Percentiles rank a stretch among this genome's conserved stretches.
phyloP scores from a whole-genome alignment of 495 filamentous ascomycete species.

The Xeromyces bisporus region DNA sequence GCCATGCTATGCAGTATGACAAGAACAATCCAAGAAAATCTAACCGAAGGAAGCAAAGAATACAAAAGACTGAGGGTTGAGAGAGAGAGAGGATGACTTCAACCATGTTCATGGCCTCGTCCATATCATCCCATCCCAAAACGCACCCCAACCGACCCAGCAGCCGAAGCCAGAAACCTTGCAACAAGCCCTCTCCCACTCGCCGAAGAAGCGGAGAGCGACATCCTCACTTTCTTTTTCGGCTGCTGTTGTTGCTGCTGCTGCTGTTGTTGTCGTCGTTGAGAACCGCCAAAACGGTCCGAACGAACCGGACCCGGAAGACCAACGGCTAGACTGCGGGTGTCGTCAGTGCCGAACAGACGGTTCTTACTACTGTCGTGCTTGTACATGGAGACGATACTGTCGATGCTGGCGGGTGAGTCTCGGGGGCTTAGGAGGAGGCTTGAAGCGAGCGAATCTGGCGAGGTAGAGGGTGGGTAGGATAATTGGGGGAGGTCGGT shows the following conservation, averaged over 20 bases:
- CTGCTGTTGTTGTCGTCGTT: constrained; percentile 11
- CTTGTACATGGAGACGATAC: constrained; percentile 23
- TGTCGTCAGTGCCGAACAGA: constrained; percentile 18
- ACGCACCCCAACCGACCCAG: constrained; percentile 25
- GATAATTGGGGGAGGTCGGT: constrained; percentile 31
- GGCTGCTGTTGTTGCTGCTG: constrained; percentile 17
- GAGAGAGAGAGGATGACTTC: no score
- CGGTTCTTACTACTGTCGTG: constrained; percentile 19
- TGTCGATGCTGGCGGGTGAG: constrained; percentile 26
- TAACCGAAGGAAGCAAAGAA: no score
- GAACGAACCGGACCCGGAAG: constrained; percentile 8
- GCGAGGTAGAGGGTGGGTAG: constrained; percentile 27
- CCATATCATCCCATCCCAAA: constrained; percentile 4
- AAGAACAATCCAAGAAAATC: no score
- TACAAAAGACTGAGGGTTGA: no score
- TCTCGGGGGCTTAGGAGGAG: constrained; percentile 24
- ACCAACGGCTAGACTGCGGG: constrained; percentile 15
- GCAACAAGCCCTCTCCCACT: constrained; percentile 22
- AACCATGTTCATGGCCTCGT: not conserved
- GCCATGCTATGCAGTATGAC: no score
- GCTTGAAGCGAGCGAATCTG: constrained; percentile 34
- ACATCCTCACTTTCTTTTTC: constrained; percentile 27
- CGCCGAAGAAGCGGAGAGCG: constrained; percentile 5
- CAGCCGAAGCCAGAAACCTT: constrained; percentile 26
- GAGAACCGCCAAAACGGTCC: no score